phyloP scores from a whole-genome alignment of 768 basidiomycete genomes.

The Tulasnella sp. region DNA sequence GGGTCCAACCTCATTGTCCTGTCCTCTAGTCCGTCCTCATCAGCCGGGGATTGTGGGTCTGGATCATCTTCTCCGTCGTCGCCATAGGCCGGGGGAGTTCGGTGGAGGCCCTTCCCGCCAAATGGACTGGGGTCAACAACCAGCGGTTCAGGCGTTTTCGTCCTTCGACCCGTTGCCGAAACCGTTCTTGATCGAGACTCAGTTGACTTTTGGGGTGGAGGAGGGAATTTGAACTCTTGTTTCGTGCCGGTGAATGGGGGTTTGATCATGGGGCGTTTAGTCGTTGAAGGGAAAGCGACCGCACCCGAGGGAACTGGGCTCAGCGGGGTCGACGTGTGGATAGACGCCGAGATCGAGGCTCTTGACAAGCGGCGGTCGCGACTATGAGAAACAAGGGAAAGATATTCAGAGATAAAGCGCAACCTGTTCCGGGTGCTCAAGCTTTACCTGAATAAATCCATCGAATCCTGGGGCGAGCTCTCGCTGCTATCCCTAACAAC shows the following conservation, averaged over 20 bases:
- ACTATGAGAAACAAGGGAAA: neutral
- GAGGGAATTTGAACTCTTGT: constrained; percentile 4
- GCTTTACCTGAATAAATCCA: neutral
- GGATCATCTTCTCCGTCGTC: neutral
- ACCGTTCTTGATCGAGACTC: neutral
- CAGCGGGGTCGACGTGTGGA: neutral
- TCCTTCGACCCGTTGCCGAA: neutral
- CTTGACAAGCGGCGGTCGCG: constrained; percentile 5
- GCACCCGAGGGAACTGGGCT: neutral
- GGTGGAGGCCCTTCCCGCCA: neutral
- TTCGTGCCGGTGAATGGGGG: neutral
- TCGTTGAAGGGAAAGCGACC: neutral
- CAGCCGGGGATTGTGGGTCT: neutral
- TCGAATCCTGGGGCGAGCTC: neutral
- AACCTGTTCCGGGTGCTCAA: too few relatives aligned
- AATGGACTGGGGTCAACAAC: neutral
- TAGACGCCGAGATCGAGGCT: neutral
- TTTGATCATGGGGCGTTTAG: neutral
- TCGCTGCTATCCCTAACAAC: neutral
- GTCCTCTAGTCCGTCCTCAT: neutral
- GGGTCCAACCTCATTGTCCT: neutral
- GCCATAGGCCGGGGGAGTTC: neutral
- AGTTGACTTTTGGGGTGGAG: neutral
- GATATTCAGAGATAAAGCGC: neutral
- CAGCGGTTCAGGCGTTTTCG: neutral